phyloP scores from a whole-genome alignment of 371 early-diverging fungal genomes.

The Dipsacomyces acuminosporus region DNA sequence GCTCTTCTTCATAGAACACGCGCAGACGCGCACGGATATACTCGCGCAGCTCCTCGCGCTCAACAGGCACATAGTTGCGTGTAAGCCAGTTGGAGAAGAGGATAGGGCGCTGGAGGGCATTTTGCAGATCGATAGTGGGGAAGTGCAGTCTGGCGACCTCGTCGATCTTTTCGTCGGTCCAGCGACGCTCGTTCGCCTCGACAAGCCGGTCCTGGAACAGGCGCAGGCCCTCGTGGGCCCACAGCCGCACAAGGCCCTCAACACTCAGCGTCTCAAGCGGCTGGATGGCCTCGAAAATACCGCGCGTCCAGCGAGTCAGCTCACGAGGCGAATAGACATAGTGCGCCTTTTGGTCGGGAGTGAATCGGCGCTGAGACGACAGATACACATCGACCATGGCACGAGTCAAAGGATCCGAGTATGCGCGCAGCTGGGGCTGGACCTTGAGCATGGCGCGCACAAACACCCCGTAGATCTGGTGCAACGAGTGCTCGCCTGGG shows the following conservation, averaged over 20 bases:
- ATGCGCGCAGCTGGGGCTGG: slow-evolving; percentile 87
- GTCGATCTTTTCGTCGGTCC: slow-evolving; percentile 91
- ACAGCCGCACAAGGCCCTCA: slow-evolving; percentile 89
- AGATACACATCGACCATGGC: slow-evolving; percentile 97
- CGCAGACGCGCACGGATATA: slow-evolving; percentile 92
- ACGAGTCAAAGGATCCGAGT: slow-evolving; percentile 85
- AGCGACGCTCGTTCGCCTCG: slow-evolving; percentile 78
- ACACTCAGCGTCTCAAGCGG: slow-evolving; percentile 74
- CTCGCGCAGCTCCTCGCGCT: slow-evolving; percentile 83
- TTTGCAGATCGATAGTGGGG: slow-evolving; percentile 68
- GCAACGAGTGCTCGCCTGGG: slow-evolving; percentile 87
- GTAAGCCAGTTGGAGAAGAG: slow-evolving; percentile 97
- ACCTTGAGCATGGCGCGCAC: slow-evolving; percentile 90
- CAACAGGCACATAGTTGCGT: slow-evolving; percentile 85
- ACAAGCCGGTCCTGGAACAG: slow-evolving; percentile 98
- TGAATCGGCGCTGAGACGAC: slow-evolving; percentile 84
- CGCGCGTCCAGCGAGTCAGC: slow-evolving; percentile 97
- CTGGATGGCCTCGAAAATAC: slow-evolving; percentile 92
- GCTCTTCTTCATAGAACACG: slow-evolving; percentile 98
- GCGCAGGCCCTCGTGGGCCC: slow-evolving; percentile 97
- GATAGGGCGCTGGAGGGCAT: slow-evolving; percentile 84
- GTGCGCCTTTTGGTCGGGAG: slow-evolving; percentile 96
- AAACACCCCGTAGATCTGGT: slow-evolving; percentile 95
- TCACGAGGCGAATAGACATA: slow-evolving; percentile 99
- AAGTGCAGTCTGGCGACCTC: slow-evolving; percentile 82